Base-by-base conservation (phyloP, 2,329 filamentous ascomycete genomes). In the Nannizziopsis arthrosporioides region DNA sequence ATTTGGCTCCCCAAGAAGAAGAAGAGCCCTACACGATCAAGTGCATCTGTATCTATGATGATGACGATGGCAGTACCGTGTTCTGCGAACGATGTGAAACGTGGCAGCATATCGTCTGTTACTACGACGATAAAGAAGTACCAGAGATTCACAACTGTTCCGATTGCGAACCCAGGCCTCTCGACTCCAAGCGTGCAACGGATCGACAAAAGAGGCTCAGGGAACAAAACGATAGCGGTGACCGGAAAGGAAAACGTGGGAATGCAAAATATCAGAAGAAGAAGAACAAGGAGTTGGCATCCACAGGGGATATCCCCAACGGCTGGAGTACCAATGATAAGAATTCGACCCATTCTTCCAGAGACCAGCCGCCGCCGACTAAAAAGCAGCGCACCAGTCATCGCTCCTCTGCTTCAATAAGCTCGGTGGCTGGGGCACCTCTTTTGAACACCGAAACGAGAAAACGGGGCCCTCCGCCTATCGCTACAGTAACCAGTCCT, bases 41-140 rank as follows among this genome's bases (percentile, higher is more conserved):
- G 74, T 98, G 92, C 77, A 94, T 96, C 59, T 98, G 92, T 71
- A 81, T 81, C 65, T 95, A 84, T 68, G 73, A 80, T 65, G 88
- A 94, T 72, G 92, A 98, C 74, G 92, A 98, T 73, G 92, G 92
- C 68, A 90, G 86, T 68, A 98, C 92, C 51, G 93, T 98, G 53
- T 87, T 89, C 68, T 98, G 92, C 74, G 92, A 96, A 64, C 79
- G 76, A 51, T 98, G 92, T 74, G 85, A 94, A 64, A 92, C 88
- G 43, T 98, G 92, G 92, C 92, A 98, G 69, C 92, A 98, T 68
- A 94, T 94, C 59, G 82, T 88, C 63, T 98, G 92, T 69, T 96
- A 94, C 69, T 96, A 96, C 64, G 85, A 86, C 58, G 77, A 62
- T 76, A 81, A 65, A 74, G 85, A 73, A 75, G 84, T 69, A 68